Conservation (phyloP, 176 grass and related monocot genomes). For the Zoysia japonica region DNA sequence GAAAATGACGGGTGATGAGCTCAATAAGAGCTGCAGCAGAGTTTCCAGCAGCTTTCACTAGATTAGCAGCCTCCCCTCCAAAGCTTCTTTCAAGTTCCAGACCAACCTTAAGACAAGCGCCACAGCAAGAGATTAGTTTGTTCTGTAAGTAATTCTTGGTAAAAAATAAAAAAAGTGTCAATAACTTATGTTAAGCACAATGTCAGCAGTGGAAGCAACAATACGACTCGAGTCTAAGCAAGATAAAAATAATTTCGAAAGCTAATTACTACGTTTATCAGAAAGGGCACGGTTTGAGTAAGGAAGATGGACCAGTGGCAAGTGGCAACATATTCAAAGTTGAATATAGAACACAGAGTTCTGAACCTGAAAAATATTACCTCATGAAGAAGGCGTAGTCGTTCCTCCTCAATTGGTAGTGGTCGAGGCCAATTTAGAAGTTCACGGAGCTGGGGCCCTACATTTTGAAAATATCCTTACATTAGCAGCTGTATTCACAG, state of each 20-base stretch:
- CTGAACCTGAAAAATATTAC: constrained; percentile 39
- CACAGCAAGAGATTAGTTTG: background rate
- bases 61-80: constrained; percentile 73
- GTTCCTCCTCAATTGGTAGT: constrained; percentile 90
- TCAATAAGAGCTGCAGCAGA: constrained; percentile 75
- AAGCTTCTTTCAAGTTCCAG: constrained; percentile 81
- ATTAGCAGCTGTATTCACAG: constrained; percentile 2
- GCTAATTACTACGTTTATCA: background rate
- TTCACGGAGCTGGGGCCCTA: constrained; percentile 69
- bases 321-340: background rate
- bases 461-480: constrained; percentile 32
- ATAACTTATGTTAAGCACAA: background rate
- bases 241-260: background rate
- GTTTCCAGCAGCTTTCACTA: constrained; percentile 76
- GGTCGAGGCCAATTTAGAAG: constrained; percentile 86
- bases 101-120: constrained; percentile 60
- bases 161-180: background rate
- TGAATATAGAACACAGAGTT: background rate
- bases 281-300: background rate
- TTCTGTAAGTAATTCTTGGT: background rate
- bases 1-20: constrained; percentile 83
- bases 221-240: background rate
- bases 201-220: background rate
- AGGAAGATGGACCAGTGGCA: constrained; percentile 1
- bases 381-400: constrained; percentile 84